Evolutionary conservation across 1,139 yeast genomes (phyloP), one percentile per base, ranked within the genome.

Genomic region (Nakaseomyces glabratus): DNA sequence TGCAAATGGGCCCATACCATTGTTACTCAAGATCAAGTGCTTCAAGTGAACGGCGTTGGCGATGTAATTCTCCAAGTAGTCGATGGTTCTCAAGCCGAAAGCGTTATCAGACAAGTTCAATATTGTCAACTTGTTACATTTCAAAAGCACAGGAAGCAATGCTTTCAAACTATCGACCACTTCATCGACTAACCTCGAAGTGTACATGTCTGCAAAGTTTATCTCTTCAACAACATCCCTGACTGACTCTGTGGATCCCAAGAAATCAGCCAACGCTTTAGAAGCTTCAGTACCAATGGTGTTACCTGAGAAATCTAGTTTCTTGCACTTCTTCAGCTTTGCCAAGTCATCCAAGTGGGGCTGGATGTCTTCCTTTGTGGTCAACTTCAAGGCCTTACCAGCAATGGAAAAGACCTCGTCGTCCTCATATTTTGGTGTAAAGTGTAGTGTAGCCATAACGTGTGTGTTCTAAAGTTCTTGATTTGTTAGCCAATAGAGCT

Each of bases 1-100:
- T 0, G 97, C 95, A 59, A 81, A 82, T 20, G 98, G 98, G 15
- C 98, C 98, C 76, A 90, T 79, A 37, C 98, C 98, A 58, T 93
- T 90, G 62, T 90, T 90, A 32, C 95, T 81, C 45, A 93, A 67
- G 44, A 84, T 77, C 57, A 93, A 71, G 55, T 90, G 95, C 58
- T 82, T 80, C 40, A 90, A 63, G 17, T 94, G 76, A 12, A 74
- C 69, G 31, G 93, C 95, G 49, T 76, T 69, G 11, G 82, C 64
- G 44, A 93, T 66, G 51, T 80, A 88, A 23, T 65, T 68, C 54
- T 88, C 95, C 42, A 90, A 71, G 10, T 93, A 93, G 42, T 81
- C 94, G 43, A 90, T 85, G 20, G 97, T 82, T 57, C 93, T 94
- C 55, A 90, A 78, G 7, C 98, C 98, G 58, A 90, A 82, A 1